Base-by-base conservation (phyloP, 176 grass and related monocot genomes). In the Rhynchospora tenuis region DNA sequence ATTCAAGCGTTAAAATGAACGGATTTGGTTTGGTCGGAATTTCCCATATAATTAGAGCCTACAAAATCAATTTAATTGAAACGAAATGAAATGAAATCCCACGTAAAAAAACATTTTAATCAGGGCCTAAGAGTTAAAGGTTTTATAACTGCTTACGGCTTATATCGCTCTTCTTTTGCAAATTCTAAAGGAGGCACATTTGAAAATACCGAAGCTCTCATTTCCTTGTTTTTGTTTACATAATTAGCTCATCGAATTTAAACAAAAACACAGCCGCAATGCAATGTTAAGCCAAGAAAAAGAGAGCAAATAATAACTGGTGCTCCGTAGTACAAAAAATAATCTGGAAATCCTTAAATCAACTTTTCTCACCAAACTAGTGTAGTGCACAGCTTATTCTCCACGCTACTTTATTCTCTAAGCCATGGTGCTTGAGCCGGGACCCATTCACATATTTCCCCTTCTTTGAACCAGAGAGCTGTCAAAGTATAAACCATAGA, bases 401-500 rank as follows among this genome's bases (percentile, higher is more conserved):
- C 17, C 19, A 20, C 68, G 64, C 17, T 57, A 80, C 61, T 44
- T 87, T 86, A 97, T 81, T 97, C 94, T 80, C 52, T 87, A 73
- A 97, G 88, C 94, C 94, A 97, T 22, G 84, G 88, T 89, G 90
- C 81, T 76, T 92, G 90, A 84, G 89, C 88, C 43, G 94, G 89
- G 83, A 90, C 72, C 95, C 92, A 97, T 47, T 89, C 23, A 72
- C 87, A 94, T 14, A 97, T 24, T 82, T 97, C 95, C 0, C 84
- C 81, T 84, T 94, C 92, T 88, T 90, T 91, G 81, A 97, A 97
- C 92, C 95, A 98, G 14, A 98, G 63, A 44, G 81, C 95, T 98
- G 80, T 76, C 85, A 85, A 84, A 59, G 72, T 51, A 47, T 31
- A 59, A 33, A 48, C 64, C 12, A 27, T 64, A 29, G 44, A 73